Base-by-base conservation (phyloP, 306 rosid species). In the Rosa multiflora region DNA sequence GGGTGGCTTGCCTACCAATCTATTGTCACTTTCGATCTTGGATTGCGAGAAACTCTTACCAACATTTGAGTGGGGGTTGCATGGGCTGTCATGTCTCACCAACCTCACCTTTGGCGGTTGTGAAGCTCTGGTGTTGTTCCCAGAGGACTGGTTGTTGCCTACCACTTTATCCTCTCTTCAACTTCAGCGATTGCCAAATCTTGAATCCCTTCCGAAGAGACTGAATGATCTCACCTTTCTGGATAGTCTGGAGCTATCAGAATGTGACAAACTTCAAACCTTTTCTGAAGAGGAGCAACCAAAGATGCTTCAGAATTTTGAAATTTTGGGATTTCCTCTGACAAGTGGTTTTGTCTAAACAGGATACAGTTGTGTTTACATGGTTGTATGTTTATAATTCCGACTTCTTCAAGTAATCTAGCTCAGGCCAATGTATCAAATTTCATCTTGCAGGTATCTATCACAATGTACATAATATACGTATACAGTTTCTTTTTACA, bases 61-160 rank as follows among this genome's bases (percentile, higher is more conserved):
- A 32, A 75, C 87, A 44, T 80, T 70, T 5, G 58, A 80, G 49
- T 83, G 81, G 86, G 81, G 86, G 20, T 52, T 83, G 72, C 86
- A 83, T 73, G 70, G 81, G 49, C 81, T 83, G 56, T 42, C 76
- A 56, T 47, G 78, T 67, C 84, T 83, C 61, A 13, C 69, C 32
- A 70, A 56, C 29, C 80, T 83, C 1, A 49, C 70, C 21, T 83
- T 83, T 71, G 86, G 86, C 21, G 84, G 81, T 13, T 83, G 79
- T 55, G 62, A 55, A 21, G 83, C 73, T 37, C 70, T 83, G 1
- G 83, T 63, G 43, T 79, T 48, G 6, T 83, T 83, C 35, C 81
- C 86, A 26, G 72, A 79, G 55, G 77, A 79, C 40, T 79, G 83
- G 83, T 46, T 83, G 81, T 72, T 79, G 58, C 86, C 86, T 18